These are phyloP conservation scores for Escallonia herrerae DNA, from an alignment of 129 eudicot species.

Conservation along the genomic window DNA sequence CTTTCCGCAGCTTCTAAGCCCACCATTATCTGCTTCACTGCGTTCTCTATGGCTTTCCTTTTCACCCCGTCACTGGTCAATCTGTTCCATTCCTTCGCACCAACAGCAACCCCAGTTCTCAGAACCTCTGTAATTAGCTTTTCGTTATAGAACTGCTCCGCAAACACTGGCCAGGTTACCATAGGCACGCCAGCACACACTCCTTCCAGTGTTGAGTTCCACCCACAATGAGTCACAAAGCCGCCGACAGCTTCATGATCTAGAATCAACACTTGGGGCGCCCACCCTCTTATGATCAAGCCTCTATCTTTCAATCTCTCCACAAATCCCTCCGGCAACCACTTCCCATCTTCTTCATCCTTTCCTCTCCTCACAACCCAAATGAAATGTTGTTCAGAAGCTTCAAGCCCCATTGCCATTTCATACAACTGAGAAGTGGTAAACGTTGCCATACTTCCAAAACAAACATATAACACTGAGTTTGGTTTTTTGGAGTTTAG, in stretches of 20 bases:
- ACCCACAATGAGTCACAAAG: conserved; percentile 9
- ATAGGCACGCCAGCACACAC: conserved; percentile 7
- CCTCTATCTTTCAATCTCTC: conserved; percentile 7
- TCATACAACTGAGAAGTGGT: neutral
- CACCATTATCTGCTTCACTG: neutral
- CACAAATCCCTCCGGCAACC: conserved; percentile 6
- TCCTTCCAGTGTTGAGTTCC: conserved; percentile 9
- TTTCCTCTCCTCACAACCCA: neutral
- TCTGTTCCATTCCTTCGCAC: conserved; percentile 8
- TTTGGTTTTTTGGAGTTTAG: neutral
- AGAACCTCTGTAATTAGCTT: neutral
- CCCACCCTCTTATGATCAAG: conserved; percentile 5
- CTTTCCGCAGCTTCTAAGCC: conserved; percentile 1
- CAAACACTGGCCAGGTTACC: conserved; percentile 8
- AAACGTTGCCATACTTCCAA: neutral
- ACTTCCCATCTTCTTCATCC: neutral
- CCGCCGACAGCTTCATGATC: conserved; percentile 5
- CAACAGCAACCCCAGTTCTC: conserved; percentile 1
- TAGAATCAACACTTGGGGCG: neutral
- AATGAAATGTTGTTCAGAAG: neutral
- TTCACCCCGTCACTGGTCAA: conserved; percentile 1
- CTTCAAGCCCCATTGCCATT: neutral
- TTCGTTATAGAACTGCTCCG: conserved; percentile 5
- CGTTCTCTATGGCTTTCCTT: neutral
- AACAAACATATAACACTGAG: neutral